Evolutionary conservation across 2,329 filamentous ascomycete species (phyloP), one percentile per base, ranked within the genome.

Genomic region (Aspergillus alliaceus): DNA sequence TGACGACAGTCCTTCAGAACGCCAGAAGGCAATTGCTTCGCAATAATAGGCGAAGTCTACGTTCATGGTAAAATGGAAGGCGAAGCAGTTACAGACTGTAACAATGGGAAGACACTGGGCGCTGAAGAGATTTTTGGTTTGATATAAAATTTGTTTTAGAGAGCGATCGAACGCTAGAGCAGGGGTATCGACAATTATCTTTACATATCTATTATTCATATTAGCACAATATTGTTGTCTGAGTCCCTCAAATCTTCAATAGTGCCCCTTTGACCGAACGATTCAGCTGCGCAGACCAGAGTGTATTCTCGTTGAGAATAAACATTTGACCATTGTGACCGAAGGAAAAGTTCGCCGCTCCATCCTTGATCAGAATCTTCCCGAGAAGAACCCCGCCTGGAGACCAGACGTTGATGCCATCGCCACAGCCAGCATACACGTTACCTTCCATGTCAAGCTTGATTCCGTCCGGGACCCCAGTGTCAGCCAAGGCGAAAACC

Each of bases 351-450:
- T 82, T 83, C 3, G 80, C 78, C 3, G 72, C 72, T 0, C 72
- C 75, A 34, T 75, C 74, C 0, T 80, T 79, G 0, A 84, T 69
- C 60, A 81, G 81, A 39, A 88, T 83, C 71, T 86, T 87, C 2
- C 80, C 75, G 62, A 89, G 78, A 18, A 83, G 63, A 3, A 66
- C 75, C 1, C 82, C 83, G 0, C 75, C 75, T 0, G 76, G 66
- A 55, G 75, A 78, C 81, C 82, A 86, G 8, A 85, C 76, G 57
- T 84, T 77, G 20, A 85, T 71, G 0, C 83, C 83, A 64, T 85
- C 82, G 0, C 80, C 80, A 58, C 80, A 83, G 0, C 80, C 82
- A 25, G 78, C 76, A 69, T 83, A 86, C 1, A 86, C 79, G 65
- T 85, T 85, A 2, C 83, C 83, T 3, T 78, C 62, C 1, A 73